Percentiles rank a stretch among this genome's conserved stretches.
Conservation (phyloP, 2,329 filamentous ascomycete genomes). For the Eutypa lata region DNA sequence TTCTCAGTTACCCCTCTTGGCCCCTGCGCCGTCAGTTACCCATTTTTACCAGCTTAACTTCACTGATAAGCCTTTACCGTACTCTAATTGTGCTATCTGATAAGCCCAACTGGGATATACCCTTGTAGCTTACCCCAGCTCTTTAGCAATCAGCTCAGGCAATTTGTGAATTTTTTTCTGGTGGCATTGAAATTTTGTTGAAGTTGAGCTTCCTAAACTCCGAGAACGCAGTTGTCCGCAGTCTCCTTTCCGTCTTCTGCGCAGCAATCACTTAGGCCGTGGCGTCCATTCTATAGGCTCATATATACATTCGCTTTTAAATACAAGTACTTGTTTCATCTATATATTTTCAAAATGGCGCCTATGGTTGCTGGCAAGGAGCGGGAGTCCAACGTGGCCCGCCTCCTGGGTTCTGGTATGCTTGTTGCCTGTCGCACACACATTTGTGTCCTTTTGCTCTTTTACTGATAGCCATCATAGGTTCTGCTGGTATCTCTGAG, state of each 20-base stretch:
- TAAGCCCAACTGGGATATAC: too few species aligned
- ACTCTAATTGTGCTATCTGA: too few species aligned
- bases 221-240: constrained; percentile 7
- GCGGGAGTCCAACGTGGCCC: constrained; percentile 85
- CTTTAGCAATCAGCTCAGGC: too few species aligned
- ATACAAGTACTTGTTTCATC: background rate
- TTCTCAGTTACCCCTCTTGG: too few species aligned
- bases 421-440: background rate
- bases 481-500: constrained; percentile 60
- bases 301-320: background rate
- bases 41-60: too few species aligned
- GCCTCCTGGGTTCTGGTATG: constrained; percentile 86
- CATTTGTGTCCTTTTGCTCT: background rate
- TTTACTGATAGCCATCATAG: constrained; percentile 35
- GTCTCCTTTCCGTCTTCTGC: background rate
- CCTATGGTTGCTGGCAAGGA: constrained; percentile 51
- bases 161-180: constrained; percentile 9
- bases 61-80: too few species aligned
- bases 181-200: constrained; percentile 16
- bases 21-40: too few species aligned
- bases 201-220: constrained; percentile 6
- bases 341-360: constrained; percentile 49
- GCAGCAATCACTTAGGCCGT: constrained; percentile 5
- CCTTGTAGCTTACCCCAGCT: too few species aligned
- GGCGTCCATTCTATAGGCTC: background rate